These are phyloP conservation scores for Trametopsis cervina DNA, from an alignment of 768 basidiomycete genomes.

Conservation along the genomic window DNA sequence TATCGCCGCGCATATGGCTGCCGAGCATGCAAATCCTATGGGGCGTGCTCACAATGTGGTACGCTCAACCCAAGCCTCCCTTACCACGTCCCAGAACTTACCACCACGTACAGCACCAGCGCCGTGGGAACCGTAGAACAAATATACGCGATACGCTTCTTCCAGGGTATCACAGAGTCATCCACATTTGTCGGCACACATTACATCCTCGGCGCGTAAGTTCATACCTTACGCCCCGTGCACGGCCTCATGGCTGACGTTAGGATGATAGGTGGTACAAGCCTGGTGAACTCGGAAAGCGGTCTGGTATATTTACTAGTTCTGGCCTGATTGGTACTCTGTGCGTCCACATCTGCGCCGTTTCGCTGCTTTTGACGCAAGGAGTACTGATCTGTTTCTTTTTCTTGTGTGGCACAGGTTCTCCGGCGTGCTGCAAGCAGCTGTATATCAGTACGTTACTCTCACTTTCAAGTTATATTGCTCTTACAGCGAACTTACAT, in stretches of 20 bases:
- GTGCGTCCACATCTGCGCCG: conserved; percentile 28
- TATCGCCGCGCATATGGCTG: conserved; percentile 60
- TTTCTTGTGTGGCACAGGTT: conserved; percentile 32
- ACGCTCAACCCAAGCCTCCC: conserved; percentile 3
- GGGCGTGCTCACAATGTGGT: conserved; percentile 64
- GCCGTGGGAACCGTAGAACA: conserved; percentile 48
- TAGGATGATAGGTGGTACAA: conserved; percentile 53
- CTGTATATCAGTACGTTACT: conserved; percentile 44
- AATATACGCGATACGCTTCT: conserved; percentile 64
- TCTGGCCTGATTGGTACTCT: conserved; percentile 55
- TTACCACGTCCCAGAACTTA: conserved; percentile 1
- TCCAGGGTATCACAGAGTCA: conserved; percentile 67
- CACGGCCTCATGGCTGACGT: too few species aligned
- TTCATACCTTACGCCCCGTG: conserved; percentile 9
- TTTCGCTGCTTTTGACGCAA: not conserved
- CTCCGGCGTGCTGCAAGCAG: conserved; percentile 58
- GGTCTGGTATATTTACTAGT: conserved; percentile 66
- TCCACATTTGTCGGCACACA: conserved; percentile 75
- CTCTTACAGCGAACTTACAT: too few species aligned
- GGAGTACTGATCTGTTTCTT: too few species aligned
- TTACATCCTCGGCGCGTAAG: conserved; percentile 65
- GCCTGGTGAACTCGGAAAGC: conserved; percentile 60
- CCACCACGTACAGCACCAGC: conserved; percentile 39
- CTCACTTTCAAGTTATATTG: too few species aligned
- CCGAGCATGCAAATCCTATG: conserved; percentile 59